Base-by-base conservation (phyloP, 73 alveolate genomes). In the Symbiodinium natans region DNA sequence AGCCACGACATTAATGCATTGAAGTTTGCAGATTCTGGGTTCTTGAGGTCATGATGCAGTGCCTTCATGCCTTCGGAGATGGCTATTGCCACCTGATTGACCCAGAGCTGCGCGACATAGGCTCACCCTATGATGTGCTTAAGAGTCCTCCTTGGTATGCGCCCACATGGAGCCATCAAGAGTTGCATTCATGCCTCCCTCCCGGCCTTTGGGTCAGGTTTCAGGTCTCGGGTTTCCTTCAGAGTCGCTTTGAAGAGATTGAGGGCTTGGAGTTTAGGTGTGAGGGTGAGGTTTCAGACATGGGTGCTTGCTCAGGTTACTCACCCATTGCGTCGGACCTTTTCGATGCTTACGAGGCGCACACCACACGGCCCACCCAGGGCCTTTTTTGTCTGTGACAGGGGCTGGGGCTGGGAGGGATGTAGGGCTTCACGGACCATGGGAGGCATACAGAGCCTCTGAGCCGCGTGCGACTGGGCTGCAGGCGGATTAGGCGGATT, bases 31-130 rank as follows among this genome's bases (percentile, higher is more conserved):
- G 31, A 52, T 0, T 0, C 23, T 29, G 71, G 23, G 71, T 29
- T 29, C 17, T 29, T 13, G 71, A 52, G 71, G 95, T 88, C 68
- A 38, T 88, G 95, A 88, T 88, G 46, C 95, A 88, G 34, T 88
- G 95, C 95, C 39, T 39, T 63, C 95, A 88, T 41, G 82, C 95
- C 74, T 39, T 88, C 31, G 95, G 63, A 2, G 95, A 88, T 29
- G 95, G 94, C 3, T 52, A 52, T 29, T 52, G 71, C 71, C 3
- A 8, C 71, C 23, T 52, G 71, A 9, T 52, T 52, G 71, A 15
- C 25, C 71, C 71, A 52, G n/a, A 52, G 71, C 71, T 15, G 27
- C 25, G 68, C 21, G 68, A 2, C n/a, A 52, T 52, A 52, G 68
- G 21, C 13, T 4, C 68, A 6, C 21, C 6, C 68, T 0, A 52